A percentile compares a stretch with the other conserved stretches of the same genome.
Conservation (phyloP, 345 rosid genomes). For the Geranium rotundifolium region DNA sequence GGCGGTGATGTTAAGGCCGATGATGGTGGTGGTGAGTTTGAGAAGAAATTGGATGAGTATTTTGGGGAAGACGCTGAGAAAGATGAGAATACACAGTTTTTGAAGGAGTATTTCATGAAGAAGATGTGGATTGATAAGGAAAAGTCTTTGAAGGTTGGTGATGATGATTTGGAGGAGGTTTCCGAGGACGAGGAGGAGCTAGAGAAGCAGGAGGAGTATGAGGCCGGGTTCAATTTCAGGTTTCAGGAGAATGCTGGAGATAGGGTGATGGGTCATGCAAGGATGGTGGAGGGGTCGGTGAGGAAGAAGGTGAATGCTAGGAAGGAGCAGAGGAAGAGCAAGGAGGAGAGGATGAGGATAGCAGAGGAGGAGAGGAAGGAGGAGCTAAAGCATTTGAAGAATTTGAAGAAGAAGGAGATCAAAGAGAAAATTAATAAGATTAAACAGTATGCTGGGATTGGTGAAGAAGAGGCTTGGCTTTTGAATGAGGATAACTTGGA, state of each 20-base stretch:
- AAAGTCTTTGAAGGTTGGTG: constrained; percentile 15
- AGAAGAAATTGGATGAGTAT: too few relatives aligned
- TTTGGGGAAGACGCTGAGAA: too few relatives aligned
- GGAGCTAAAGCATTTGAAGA: constrained; percentile 80
- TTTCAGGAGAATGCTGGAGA: constrained; percentile 63
- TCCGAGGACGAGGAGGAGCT: constrained; percentile 45
- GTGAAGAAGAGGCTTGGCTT: constrained; percentile 27
- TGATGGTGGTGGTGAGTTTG: too few relatives aligned
- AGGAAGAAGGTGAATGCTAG: constrained; percentile 68
- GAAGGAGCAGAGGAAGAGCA: constrained; percentile 60
- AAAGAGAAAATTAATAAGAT: constrained; percentile 62
- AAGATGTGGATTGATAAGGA: constrained; percentile 4
- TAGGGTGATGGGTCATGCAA: constrained; percentile 55
- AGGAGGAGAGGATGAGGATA: constrained; percentile 54
- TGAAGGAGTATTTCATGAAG: too few relatives aligned
- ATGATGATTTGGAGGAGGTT: constrained; percentile 37
- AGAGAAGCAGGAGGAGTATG: constrained; percentile 52
- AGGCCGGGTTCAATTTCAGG: constrained; percentile 32
- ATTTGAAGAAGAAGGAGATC: constrained; percentile 79
- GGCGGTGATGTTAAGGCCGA: too few relatives aligned
- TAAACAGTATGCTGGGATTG: constrained; percentile 58
- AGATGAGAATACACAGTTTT: too few relatives aligned
- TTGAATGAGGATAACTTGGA: constrained; percentile 37
- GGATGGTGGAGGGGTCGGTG: constrained; percentile 68
- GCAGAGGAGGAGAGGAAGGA: constrained; percentile 68